Percentiles rank a stretch among this genome's conserved stretches.
phyloP scores from a whole-genome alignment of 257 asterid genomes.

The Ehretia macrophylla region DNA sequence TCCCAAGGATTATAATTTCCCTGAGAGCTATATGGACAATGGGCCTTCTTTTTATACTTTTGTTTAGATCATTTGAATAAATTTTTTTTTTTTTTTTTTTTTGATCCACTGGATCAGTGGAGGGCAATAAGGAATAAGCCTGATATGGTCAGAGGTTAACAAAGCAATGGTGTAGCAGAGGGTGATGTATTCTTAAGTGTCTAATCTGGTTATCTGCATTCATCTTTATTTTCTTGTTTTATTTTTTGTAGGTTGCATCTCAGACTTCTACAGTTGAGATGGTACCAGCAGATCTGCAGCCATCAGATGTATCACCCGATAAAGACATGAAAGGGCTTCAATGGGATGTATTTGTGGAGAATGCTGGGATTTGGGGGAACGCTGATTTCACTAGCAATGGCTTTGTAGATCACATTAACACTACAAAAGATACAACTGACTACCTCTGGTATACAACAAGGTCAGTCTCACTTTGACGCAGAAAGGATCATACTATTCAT shows the following conservation, averaged over 20 bases:
- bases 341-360: constrained; percentile 74
- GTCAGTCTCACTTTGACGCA: constrained; percentile 28
- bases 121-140: too few species aligned
- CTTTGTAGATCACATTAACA: constrained; percentile 83
- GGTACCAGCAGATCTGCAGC: constrained; percentile 58
- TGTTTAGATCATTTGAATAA: too few species aligned
- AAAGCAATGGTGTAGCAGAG: too few species aligned
- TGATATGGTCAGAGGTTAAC: too few species aligned
- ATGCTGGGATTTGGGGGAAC: constrained; percentile 70
- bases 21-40: too few species aligned
- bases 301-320: constrained; percentile 37
- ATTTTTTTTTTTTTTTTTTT: too few species aligned
- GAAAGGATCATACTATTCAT: not conserved
- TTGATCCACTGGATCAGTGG: too few species aligned
- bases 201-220: not conserved
- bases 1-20: too few species aligned
- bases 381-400: constrained; percentile 59
- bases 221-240: constrained; percentile 17
- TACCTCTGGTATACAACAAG: constrained; percentile 89
- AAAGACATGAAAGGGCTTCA: constrained; percentile 51
- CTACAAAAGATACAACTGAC: constrained; percentile 83
- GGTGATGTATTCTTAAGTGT: too few species aligned
- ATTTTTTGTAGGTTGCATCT: constrained; percentile 50
- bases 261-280: constrained; percentile 69
- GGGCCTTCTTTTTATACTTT: too few species aligned